Evolutionary conservation across 805 yeast species (phyloP), one percentile per base, ranked within the genome.

Genomic region (Spathaspora passalidarum): DNA sequence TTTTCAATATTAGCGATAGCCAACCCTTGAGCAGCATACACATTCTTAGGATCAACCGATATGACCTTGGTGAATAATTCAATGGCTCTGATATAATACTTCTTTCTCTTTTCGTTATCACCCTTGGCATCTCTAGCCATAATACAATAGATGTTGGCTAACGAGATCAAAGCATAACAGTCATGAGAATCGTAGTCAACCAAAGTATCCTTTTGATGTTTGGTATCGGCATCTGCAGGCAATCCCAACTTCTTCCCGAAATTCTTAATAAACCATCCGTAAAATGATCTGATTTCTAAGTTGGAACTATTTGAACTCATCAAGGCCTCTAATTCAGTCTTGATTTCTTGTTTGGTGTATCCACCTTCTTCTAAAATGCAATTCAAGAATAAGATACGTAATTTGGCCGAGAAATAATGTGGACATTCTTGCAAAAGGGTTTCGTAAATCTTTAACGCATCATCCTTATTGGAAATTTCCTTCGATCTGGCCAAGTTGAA

Each of bases 21-120:
- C 50, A 94, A 76, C 45, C 99, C 99, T 65, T 94, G 99, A 1
- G 99, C 98, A 4, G 99, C 99, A 69, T 84, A 94, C 1, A 91
- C 92, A 61, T 92, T 88, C 54, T 78, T 74, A 2, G 91, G 81
- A 67, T 94, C 98, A 22, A 90, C 67, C 42, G 86, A 83, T 44
- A 94, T 69, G 1, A 89, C 97, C 66, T 94, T 94, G 57, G 89
- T 87, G 63, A 82, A 92, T 48, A 94, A 73, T 66, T 92, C 97
- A 11, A 91, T 86, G n/a, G 97, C 97, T 64, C 96, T 81, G 38
- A 84, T 73, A 61, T 86, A 92, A 45, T 89, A 85, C 52, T 84
- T 86, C 53, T 81, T 81, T 62, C 82, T 86, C 20, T 69, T 74
- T 38, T 66, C 69, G 22, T 81, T 81, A 20, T 67, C 61, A 4